Percentiles rank a stretch among this genome's conserved stretches.
phyloP scores from a whole-genome alignment of 176 grass and related monocot species.

The Saccharum spontaneum region DNA sequence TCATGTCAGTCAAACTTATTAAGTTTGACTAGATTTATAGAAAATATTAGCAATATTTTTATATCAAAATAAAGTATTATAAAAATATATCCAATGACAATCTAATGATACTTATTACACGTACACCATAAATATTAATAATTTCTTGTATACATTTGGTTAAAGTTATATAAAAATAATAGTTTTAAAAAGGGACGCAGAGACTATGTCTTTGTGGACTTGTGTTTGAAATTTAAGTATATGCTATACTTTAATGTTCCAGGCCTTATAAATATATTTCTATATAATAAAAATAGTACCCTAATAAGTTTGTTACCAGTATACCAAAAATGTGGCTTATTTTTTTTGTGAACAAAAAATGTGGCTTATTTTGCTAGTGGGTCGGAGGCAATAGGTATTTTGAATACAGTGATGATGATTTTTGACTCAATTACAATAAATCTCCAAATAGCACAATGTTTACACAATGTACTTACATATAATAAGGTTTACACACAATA shows the following conservation, averaged over 20 bases:
- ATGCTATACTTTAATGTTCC: background rate
- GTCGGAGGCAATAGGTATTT: background rate
- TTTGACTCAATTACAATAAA: background rate
- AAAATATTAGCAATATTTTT: too few relatives aligned
- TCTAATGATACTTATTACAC: too few relatives aligned
- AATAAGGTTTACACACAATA: background rate
- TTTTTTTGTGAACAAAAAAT: background rate
- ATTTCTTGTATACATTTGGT: too few relatives aligned
- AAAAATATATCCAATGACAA: too few relatives aligned
- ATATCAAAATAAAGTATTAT: too few relatives aligned
- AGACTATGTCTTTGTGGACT: background rate
- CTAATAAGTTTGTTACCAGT: background rate
- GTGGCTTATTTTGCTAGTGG: background rate
- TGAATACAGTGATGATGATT: background rate
- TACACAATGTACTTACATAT: background rate
- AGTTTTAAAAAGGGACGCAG: too few relatives aligned
- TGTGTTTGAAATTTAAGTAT: background rate
- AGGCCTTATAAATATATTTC: too few relatives aligned
- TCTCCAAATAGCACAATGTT: background rate
- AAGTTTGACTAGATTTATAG: too few relatives aligned
- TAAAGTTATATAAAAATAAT: too few relatives aligned
- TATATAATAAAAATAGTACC: too few relatives aligned
- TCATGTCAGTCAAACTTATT: too few relatives aligned
- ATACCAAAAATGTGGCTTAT: background rate
- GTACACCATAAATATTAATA: too few relatives aligned